These are phyloP conservation scores for Aspergillus fructus DNA, from an alignment of 2,329 filamentous ascomycete genomes.

Conservation along the genomic window DNA sequence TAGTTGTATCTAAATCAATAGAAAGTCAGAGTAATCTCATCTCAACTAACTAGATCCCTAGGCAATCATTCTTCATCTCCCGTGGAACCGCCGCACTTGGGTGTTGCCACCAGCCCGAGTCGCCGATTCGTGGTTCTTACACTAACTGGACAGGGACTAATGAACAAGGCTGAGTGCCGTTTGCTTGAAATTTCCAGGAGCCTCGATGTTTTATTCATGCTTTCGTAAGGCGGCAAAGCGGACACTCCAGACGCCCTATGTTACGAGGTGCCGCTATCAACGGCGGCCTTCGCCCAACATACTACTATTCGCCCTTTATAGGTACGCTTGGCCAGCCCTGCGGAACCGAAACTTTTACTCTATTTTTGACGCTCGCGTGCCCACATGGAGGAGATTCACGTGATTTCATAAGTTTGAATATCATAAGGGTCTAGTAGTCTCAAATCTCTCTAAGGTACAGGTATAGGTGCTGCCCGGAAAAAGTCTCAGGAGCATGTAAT, in stretches of 20 bases:
- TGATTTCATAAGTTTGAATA: not conserved
- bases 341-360: no score
- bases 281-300: no score
- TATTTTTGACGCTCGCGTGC: not conserved
- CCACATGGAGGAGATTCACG: not conserved
- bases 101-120: not conserved
- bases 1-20: not conserved
- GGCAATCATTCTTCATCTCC: not conserved
- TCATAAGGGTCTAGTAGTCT: no score
- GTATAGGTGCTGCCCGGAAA: not conserved
- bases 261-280: no score
- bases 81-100: not conserved
- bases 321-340: no score
- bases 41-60: not conserved
- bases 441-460: not conserved
- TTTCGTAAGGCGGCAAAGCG: constrained; percentile 1
- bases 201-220: not conserved
- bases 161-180: not conserved
- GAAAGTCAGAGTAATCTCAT: not conserved
- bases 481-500: not conserved
- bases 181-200: not conserved
- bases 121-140: not conserved
- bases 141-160: no score
- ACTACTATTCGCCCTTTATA: no score
- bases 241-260: not conserved